Base-by-base conservation (phyloP, 345 rosid genomes). In the Dipteronia dyeriana region DNA sequence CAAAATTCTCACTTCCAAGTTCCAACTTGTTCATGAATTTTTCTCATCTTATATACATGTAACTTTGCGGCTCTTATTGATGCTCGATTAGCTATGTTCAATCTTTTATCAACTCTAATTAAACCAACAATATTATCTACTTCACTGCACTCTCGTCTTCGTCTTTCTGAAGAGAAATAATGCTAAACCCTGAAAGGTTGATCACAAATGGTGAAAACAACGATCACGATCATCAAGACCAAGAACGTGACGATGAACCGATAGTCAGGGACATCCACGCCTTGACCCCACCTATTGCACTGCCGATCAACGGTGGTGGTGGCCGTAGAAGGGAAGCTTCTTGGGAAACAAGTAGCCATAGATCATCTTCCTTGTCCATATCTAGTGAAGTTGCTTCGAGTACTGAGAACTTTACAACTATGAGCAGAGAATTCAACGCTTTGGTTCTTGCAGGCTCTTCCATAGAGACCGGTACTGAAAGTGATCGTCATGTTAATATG, bases 391-490 rank as follows among this genome's bases (percentile, higher is more conserved):
- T 78, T 8, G 82, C 83, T 34, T 68, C 90, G 11, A 85, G 86
- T 47, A 84, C 86, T 47, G 99, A 94, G 84, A 93, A 94, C 81
- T 96, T 96, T 85, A 91, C 97, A 51, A 84, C 90, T 88, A 90
- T 96, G 75, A 94, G 99, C 77, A 82, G 97, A 73, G 99, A 96
- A 39, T 96, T 96, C 89, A 96, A 86, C 87, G 98, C 98, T 54
- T 82, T 96, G n/a, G 99, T 96, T 49, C 80, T 96, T 39, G 97
- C 98, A 1, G 97, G 97, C 6, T 90, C 98, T 1, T 78, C 93
- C 17, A 86, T 82, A 39, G 82, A 81, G 20, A 81, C 70, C 78
- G 79, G 77, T 79, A 34, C 38, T 34, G 76, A 79, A 38, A 80
- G 34, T 3, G 78, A 75, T 34, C 38, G 4, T 4, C 6, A 34